Percentiles rank a stretch among this genome's conserved stretches.
Evolutionary conservation across 2,329 filamentous ascomycete species (phyloP).

Genomic region (Colletotrichum orbiculare): DNA sequence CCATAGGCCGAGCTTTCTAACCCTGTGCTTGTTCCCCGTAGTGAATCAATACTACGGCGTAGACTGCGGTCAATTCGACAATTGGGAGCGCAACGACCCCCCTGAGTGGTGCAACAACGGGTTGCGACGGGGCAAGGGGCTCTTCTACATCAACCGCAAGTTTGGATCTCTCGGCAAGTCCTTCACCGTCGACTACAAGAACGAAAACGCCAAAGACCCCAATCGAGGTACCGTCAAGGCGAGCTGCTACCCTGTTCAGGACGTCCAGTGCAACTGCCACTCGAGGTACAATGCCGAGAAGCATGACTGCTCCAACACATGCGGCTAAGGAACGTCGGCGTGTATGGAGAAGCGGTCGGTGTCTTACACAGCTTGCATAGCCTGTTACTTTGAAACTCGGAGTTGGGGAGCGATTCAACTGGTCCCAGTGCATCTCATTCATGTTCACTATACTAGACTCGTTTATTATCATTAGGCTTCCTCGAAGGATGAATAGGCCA

Average conservation of each 20-base stretch:
- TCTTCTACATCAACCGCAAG: conserved; percentile 22
- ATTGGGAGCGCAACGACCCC: conserved; percentile 12
- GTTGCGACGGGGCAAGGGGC: conserved; percentile 4
- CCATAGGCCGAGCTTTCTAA: too few species aligned
- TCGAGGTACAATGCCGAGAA: conserved; percentile 6
- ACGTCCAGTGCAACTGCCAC: conserved; percentile 13
- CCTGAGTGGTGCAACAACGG: conserved; percentile 16
- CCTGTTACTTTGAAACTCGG: too few species aligned
- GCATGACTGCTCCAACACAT: conserved; percentile 5
- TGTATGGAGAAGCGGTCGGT: too few species aligned
- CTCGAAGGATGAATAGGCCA: too few species aligned
- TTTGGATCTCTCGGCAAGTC: background rate
- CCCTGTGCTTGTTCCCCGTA: background rate
- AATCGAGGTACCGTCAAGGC: conserved; percentile 11
- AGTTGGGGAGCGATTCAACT: too few species aligned
- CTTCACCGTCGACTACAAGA: conserved; percentile 8
- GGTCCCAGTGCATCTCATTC: too few species aligned
- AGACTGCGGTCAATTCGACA: conserved; percentile 20
- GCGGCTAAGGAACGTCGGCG: too few species aligned
- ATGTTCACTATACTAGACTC: too few species aligned
- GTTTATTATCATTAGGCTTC: too few species aligned
- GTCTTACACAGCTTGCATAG: too few species aligned
- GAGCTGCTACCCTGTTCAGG: background rate
- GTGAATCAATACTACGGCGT: conserved; percentile 16
- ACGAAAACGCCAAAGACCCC: conserved; percentile 5